Evolutionary conservation across 176 grass and related monocot genomes (phyloP).

Genomic region (Pontederia crassipes): DNA sequence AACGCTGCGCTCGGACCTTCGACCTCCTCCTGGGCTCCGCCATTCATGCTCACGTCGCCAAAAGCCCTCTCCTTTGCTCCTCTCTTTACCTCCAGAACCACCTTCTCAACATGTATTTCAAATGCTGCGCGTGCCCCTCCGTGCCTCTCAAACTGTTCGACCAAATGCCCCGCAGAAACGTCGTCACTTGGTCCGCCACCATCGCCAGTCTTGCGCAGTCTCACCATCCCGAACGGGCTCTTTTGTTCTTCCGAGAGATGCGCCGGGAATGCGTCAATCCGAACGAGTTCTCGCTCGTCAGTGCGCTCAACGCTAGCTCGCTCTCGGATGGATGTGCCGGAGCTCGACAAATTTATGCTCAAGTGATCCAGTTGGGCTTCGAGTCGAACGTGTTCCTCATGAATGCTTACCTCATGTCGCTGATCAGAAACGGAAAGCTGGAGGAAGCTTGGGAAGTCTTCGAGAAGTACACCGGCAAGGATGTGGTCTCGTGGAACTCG

Average conservation of each 20-base stretch:
- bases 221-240: constrained; percentile 19
- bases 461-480: constrained; percentile 1
- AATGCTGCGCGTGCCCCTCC: constrained; percentile 2
- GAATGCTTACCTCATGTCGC: constrained; percentile 44
- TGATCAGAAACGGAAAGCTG: constrained; percentile 32
- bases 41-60: constrained; percentile 39
- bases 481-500: constrained; percentile 57
- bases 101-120: constrained; percentile 54
- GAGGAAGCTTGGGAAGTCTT: constrained; percentile 30
- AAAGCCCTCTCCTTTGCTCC: constrained; percentile 24
- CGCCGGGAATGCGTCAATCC: constrained; percentile 23
- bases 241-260: constrained; percentile 38
- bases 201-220: constrained; percentile 38
- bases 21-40: constrained; percentile 20
- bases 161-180: constrained; percentile 48
- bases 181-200: constrained; percentile 42
- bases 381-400: constrained; percentile 39
- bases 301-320: constrained; percentile 44
- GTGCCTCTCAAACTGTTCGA: constrained; percentile 43
- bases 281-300: constrained; percentile 53
- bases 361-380: constrained; percentile 37
- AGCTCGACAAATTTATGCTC: constrained; percentile 28
- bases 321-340: background rate
- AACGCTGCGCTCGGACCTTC: constrained; percentile 20
- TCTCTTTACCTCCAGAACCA: constrained; percentile 46